phyloP scores from a whole-genome alignment of 257 asterid genomes.

The Solanum piurae region DNA sequence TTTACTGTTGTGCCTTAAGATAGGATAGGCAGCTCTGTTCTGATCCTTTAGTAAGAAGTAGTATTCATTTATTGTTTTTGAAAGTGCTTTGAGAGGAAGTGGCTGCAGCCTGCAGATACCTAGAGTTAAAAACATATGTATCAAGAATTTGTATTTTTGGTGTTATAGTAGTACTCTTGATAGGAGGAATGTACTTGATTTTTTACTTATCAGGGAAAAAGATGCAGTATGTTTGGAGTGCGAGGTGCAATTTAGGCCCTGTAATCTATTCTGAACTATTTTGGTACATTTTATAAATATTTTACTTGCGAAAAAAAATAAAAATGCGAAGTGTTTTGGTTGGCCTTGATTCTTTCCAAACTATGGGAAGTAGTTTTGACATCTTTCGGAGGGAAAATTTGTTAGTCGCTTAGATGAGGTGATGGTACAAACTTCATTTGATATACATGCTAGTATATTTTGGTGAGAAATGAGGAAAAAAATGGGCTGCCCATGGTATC shows the following conservation, averaged over 20 bases:
- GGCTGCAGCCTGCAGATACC: background rate
- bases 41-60: background rate
- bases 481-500: background rate
- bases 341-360: background rate
- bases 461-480: background rate
- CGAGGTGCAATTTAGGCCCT: background rate
- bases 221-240: background rate
- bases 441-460: background rate
- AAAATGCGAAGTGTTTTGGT: background rate
- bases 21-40: background rate
- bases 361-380: background rate
- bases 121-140: background rate
- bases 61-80: background rate
- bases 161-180: background rate
- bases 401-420: background rate
- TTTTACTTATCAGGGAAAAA: background rate
- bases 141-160: background rate
- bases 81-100: background rate
- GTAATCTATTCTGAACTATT: background rate
- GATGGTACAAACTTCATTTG: background rate
- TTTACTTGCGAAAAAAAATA: background rate
- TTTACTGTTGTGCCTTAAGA: background rate
- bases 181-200: background rate
- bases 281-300: background rate
- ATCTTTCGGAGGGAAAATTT: background rate